Conservation (phyloP, 2,329 filamentous ascomycete genomes). For the Ophiostoma novo-ulmi region DNA sequence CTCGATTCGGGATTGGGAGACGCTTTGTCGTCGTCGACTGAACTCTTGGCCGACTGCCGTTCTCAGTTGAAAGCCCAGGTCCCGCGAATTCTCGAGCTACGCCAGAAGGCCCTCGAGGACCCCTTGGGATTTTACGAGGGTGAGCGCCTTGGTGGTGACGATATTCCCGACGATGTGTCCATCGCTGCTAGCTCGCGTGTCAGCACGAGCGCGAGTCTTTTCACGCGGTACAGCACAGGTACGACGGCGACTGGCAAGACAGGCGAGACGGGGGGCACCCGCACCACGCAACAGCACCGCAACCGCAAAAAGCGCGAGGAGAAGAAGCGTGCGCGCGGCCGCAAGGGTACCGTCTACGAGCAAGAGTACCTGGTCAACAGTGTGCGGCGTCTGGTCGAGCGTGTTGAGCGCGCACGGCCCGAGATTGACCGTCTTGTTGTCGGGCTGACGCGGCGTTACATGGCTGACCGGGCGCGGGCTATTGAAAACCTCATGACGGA, state of each 20-base stretch:
- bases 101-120: slow-evolving; percentile 73
- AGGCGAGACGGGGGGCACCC: slow-evolving; percentile 23
- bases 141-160: slow-evolving; percentile 48
- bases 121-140: slow-evolving; percentile 87
- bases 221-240: slow-evolving; percentile 80
- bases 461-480: slow-evolving; percentile 80
- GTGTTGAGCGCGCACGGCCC: slow-evolving; percentile 65
- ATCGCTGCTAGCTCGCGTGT: slow-evolving; percentile 76
- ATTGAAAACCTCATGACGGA: slow-evolving; percentile 70
- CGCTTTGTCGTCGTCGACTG: slow-evolving; percentile 73
- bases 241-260: slow-evolving; percentile 51
- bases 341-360: slow-evolving; percentile 96
- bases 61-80: slow-evolving; percentile 78
- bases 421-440: slow-evolving; percentile 73
- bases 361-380: slow-evolving; percentile 94
- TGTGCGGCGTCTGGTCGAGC: slow-evolving; percentile 74
- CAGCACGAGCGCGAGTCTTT: slow-evolving; percentile 78
- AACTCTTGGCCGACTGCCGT: slow-evolving; percentile 90
- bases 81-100: slow-evolving; percentile 76
- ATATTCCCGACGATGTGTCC: slow-evolving; percentile 80
- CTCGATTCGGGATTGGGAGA: slow-evolving; percentile 78
- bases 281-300: slow-evolving; percentile 51
- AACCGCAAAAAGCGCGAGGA: slow-evolving; percentile 82
- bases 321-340: slow-evolving; percentile 86
- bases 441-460: slow-evolving; percentile 70